phyloP scores from a whole-genome alignment of 2,329 filamentous ascomycete genomes.

The Seiridium unicorne region DNA sequence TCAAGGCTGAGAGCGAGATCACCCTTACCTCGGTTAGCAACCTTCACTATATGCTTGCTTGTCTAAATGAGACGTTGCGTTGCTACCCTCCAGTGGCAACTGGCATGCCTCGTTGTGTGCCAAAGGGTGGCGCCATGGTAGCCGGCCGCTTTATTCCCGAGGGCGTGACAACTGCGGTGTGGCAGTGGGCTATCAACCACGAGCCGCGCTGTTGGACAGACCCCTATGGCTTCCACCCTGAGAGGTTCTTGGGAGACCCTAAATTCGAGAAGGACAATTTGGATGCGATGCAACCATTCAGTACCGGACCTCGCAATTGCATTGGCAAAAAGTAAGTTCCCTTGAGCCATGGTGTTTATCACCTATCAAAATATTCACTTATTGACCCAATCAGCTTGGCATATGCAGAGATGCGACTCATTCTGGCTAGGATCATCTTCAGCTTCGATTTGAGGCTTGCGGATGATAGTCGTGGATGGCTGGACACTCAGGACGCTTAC shows the following conservation, averaged over 20 bases:
- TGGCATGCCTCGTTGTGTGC: neutral
- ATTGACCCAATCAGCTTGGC: conserved; percentile 25
- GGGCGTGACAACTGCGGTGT: conserved; percentile 32
- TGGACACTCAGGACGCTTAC: conserved; percentile 25
- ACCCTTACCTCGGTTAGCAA: neutral
- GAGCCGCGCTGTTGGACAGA: conserved; percentile 34
- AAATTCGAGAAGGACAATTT: conserved; percentile 30
- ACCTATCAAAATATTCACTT: neutral
- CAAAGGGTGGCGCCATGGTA: conserved; percentile 23
- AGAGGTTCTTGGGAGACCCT: conserved; percentile 32
- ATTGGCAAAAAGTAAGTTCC: conserved; percentile 36
- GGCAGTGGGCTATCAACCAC: conserved; percentile 35
- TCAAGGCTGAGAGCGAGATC: neutral
- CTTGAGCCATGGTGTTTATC: neutral
- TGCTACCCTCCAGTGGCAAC: neutral
- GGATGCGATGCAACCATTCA: conserved; percentile 36
- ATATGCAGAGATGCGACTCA: conserved; percentile 36
- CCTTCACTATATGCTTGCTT: neutral
- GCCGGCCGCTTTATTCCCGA: conserved; percentile 22
- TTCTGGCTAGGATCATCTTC: conserved; percentile 32
- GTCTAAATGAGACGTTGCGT: neutral
- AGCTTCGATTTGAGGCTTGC: conserved; percentile 32
- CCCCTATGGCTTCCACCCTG: conserved; percentile 35
- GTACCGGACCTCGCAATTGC: conserved; percentile 36
- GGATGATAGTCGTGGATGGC: conserved; percentile 23